Evolutionary conservation across 768 basidiomycete species (phyloP), one percentile per base, ranked within the genome.

Genomic region (Termitomyces sp.): DNA sequence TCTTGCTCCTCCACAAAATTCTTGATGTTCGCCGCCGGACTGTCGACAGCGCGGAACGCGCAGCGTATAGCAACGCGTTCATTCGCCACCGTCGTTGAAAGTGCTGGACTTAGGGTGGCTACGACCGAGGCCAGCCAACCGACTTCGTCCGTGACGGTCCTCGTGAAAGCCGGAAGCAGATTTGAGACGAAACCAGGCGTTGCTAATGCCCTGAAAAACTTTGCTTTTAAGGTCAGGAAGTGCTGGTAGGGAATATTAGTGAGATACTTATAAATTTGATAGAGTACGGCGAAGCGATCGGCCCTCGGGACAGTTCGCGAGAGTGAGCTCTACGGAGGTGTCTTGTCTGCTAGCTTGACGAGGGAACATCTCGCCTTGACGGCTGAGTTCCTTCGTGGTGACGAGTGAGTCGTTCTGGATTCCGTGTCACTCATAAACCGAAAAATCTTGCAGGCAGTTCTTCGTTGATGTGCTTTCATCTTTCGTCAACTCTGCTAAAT

Each of bases 131-230:
- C 84, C 66, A 89, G 85, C 68, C 87, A 89, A 68, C 86, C 93
- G 46, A 95, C 93, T 6, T 80, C 91, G 31, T 83, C 90, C 56
- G 84, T 99, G 69, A 93, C 94, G 52, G 79, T 98, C 67, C 82
- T 96, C 62, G 85, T 97, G 73, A 96, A 95, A 74, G 96, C 93
- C 57, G 96, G 96, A 56, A 87, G 87, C 69, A 80, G 97, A 68
- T 95, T 86, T 72, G 91, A 99, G 79, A 75, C 85, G 62, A 88
- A 88, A 70, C 85, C 93, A 45, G 96, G 96, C 66, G 85, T 94
- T 59, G 95, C 96, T 2, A 92, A 96, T 78, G 88, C 86, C 61
- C 82, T 98, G 74, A 97, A 97, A 83, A 95, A 94, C 85, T 98
- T 95, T 83, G 89, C 95, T 60, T 98, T 96, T 87, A 98, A 97